Conservation (phyloP, 331 rosid species). For the Cydonia oblonga region DNA sequence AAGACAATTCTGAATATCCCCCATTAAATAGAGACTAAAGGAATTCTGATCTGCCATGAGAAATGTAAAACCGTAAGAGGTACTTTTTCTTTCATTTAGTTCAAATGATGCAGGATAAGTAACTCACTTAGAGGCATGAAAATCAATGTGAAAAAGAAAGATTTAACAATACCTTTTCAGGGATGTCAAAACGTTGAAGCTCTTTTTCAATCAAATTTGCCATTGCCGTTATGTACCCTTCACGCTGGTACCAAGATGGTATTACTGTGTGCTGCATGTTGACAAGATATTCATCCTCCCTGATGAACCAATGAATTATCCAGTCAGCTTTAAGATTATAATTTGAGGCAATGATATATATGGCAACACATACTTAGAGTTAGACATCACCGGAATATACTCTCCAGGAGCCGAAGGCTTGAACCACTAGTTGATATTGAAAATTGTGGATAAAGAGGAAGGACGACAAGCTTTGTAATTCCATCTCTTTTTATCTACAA, state of each 20-base stretch:
- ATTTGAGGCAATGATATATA: neutral
- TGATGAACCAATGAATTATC: slow-evolving; percentile 26
- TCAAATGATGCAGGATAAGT: neutral
- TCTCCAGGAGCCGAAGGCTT: slow-evolving; percentile 93
- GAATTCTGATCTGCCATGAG: neutral
- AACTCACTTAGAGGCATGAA: neutral
- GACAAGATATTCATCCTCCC: slow-evolving; percentile 92
- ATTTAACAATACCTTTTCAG: slow-evolving; percentile 42
- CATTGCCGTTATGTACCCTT: slow-evolving; percentile 91
- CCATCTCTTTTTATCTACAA: slow-evolving; percentile 80
- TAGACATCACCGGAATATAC: slow-evolving; percentile 66
- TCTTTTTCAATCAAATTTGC: slow-evolving; percentile 82
- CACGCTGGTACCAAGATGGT: slow-evolving; percentile 98
- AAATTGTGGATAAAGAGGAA: slow-evolving; percentile 98
- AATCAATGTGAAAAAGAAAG: neutral
- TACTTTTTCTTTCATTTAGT: neutral
- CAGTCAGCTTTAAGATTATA: slow-evolving; percentile 11
- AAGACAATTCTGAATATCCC: neutral
- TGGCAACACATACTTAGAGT: neutral
- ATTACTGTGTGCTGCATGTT: slow-evolving; percentile 97
- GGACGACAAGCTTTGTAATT: slow-evolving; percentile 86
- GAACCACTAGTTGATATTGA: slow-evolving; percentile 97
- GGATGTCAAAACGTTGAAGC: slow-evolving; percentile 42
- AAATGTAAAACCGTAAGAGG: neutral
- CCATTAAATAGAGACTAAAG: neutral